Evolutionary conservation across 306 rosid genomes (phyloP).

Genomic region (Medicago lupulina): DNA sequence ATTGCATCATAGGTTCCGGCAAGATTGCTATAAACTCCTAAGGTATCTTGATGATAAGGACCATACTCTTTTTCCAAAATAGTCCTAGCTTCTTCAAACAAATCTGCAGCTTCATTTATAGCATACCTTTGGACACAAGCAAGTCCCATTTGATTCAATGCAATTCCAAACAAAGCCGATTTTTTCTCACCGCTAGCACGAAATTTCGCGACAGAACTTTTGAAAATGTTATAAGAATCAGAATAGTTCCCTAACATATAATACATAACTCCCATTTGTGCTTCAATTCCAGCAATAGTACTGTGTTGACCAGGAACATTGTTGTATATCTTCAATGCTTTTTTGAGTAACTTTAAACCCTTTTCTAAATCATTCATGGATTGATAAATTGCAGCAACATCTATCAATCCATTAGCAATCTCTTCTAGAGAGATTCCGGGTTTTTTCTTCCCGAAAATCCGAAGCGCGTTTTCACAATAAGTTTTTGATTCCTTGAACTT

Average conservation of each 20-base stretch:
- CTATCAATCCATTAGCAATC: constrained; percentile 79
- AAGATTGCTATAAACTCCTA: constrained; percentile 84
- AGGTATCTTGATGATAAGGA: constrained; percentile 76
- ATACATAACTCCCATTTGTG: constrained; percentile 84
- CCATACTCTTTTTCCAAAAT: constrained; percentile 84
- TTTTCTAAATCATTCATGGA: constrained; percentile 79
- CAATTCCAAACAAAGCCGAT: constrained; percentile 79
- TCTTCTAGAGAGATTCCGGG: constrained; percentile 73
- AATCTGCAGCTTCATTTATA: constrained; percentile 86
- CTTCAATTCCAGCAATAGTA: constrained; percentile 84
- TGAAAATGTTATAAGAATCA: constrained; percentile 69
- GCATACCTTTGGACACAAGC: constrained; percentile 77
- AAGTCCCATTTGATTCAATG: constrained; percentile 90
- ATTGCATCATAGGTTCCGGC: constrained; percentile 93
- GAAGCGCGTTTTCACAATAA: constrained; percentile 76
- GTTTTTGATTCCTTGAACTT: constrained; percentile 79
- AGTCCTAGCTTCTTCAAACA: constrained; percentile 79
- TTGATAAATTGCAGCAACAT: constrained; percentile 78
- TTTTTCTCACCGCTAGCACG: constrained; percentile 77
- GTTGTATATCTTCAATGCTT: constrained; percentile 70
- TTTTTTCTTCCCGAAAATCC: constrained; percentile 63
- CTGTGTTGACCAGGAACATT: constrained; percentile 70
- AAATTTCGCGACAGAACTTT: constrained; percentile 65
- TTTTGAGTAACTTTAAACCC: constrained; percentile 77
- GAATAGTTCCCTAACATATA: constrained; percentile 76